Evolutionary conservation across 2,329 filamentous ascomycete genomes (phyloP).

Genomic region (Cordyceps farinosa): DNA sequence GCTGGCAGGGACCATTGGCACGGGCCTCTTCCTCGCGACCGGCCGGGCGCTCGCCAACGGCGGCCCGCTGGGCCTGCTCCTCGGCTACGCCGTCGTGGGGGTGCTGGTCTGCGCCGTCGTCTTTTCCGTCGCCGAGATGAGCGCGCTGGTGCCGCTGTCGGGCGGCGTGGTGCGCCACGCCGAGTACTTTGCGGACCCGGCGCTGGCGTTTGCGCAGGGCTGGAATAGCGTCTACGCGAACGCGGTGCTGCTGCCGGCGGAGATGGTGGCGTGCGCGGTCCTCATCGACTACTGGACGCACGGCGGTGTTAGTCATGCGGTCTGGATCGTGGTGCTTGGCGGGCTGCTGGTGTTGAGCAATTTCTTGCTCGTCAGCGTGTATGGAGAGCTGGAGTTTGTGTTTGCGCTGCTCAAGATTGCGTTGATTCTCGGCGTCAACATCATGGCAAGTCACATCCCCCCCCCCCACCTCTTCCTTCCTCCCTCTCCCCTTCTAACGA

Average conservation of each 20-base stretch:
- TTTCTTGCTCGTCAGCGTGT: conserved; percentile 55
- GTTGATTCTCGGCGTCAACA: conserved; percentile 60
- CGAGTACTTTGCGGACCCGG: conserved; percentile 57
- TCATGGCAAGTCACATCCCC: conserved; percentile 42
- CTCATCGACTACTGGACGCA: conserved; percentile 43
- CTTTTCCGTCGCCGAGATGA: conserved; percentile 57
- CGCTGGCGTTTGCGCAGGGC: conserved; percentile 49
- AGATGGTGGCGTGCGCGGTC: conserved; percentile 51
- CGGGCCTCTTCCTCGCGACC: conserved; percentile 68
- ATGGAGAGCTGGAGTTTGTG: conserved; percentile 57
- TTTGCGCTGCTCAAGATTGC: conserved; percentile 55
- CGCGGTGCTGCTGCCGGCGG: conserved; percentile 49
- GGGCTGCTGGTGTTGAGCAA: conserved; percentile 49
- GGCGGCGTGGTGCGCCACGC: conserved; percentile 62
- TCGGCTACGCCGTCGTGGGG: conserved; percentile 54
- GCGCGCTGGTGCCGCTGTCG: conserved; percentile 57
- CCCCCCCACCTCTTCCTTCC: not conserved
- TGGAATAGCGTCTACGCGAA: conserved; percentile 51
- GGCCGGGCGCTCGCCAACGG: conserved; percentile 57
- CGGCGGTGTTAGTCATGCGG: conserved; percentile 44
- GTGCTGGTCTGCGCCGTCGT: conserved; percentile 47
- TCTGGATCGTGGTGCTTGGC: conserved; percentile 57
- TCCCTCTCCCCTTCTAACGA: too few species aligned
- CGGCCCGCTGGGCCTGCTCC: conserved; percentile 49
- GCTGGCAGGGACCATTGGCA: conserved; percentile 42